A percentile compares a stretch with the other conserved stretches of the same genome.
phyloP scores from a whole-genome alignment of 306 rosid species.

The Acacia confusa region DNA sequence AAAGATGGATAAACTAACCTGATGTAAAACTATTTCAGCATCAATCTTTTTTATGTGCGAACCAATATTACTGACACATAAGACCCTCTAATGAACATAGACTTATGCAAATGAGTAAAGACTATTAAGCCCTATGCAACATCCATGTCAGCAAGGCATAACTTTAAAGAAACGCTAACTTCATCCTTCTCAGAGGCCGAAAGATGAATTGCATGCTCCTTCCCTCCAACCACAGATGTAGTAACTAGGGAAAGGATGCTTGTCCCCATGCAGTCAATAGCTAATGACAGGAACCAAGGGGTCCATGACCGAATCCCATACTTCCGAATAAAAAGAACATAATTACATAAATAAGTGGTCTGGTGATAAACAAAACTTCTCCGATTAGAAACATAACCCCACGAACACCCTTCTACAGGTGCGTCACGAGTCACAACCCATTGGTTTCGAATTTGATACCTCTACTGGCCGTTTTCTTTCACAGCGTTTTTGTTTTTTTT shows the following conservation, averaged over 20 bases:
- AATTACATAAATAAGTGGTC: slow-evolving; percentile 93
- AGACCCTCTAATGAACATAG: slow-evolving; percentile 3
- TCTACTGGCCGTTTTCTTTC: too few relatives aligned
- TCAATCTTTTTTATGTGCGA: slow-evolving; percentile 6
- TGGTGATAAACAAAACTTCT: slow-evolving; percentile 70
- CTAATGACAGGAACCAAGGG: slow-evolving; percentile 89
- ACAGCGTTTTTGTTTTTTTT: too few relatives aligned
- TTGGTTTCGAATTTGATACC: too few relatives aligned
- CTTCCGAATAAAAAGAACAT: slow-evolving; percentile 73
- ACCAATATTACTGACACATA: slow-evolving; percentile 4
- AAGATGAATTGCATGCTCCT: slow-evolving; percentile 48
- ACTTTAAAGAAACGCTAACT: slow-evolving; percentile 53
- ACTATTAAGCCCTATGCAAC: neutral
- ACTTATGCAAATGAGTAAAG: neutral
- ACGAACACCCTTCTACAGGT: slow-evolving; percentile 64
- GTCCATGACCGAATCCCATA: slow-evolving; percentile 80
- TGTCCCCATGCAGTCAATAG: slow-evolving; percentile 59
- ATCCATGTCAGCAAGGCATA: slow-evolving; percentile 7
- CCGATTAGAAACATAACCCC: slow-evolving; percentile 70
- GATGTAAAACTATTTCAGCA: slow-evolving; percentile 38
- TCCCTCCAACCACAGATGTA: slow-evolving; percentile 38
- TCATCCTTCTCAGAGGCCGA: slow-evolving; percentile 76
- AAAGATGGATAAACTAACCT: too few relatives aligned
- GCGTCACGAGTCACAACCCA: too few relatives aligned
- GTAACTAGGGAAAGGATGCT: slow-evolving; percentile 63